Evolutionary conservation across 352 stramenopile genomes (phyloP).

Genomic region (Phytophthora pisi): DNA sequence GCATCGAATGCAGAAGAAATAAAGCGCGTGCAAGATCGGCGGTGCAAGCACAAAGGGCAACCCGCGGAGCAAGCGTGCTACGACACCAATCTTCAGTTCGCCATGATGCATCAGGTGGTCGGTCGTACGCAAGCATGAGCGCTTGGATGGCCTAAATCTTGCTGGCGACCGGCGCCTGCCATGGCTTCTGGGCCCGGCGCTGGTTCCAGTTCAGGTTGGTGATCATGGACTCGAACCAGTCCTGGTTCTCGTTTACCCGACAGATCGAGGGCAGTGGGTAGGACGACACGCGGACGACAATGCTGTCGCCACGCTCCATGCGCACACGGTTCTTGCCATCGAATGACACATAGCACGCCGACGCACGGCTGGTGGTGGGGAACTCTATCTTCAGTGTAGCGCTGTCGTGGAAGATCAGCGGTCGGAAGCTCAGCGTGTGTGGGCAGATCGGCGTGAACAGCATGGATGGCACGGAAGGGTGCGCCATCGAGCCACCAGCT

Average conservation of each 20-base stretch:
- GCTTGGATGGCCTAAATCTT: constrained; percentile 31
- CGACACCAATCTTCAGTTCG: constrained; percentile 10
- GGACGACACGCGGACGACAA: constrained; percentile 88
- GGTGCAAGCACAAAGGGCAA: constrained; percentile 7
- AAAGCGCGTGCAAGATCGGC: constrained; percentile 31
- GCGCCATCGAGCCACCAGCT: constrained; percentile 97
- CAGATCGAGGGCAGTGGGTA: constrained; percentile 90
- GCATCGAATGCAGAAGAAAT: constrained; percentile 30
- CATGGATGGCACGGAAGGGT: constrained; percentile 97
- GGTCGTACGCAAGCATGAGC: constrained; percentile 6
- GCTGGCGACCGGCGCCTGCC: constrained; percentile 43
- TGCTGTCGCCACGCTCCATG: constrained; percentile 85
- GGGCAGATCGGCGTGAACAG: constrained; percentile 99
- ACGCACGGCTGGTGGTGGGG: constrained; percentile 73
- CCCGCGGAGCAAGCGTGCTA: constrained; percentile 11
- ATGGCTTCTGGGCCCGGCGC: constrained; percentile 82
- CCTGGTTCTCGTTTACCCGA: constrained; percentile 88
- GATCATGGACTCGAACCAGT: constrained; percentile 94
- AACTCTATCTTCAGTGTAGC: constrained; percentile 91
- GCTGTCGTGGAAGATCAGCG: constrained; percentile 92
- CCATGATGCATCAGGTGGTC: constrained; percentile 15
- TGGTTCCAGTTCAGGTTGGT: constrained; percentile 95
- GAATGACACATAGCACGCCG: constrained; percentile 89
- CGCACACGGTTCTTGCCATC: constrained; percentile 91
- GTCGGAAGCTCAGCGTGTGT: constrained; percentile 95